These are phyloP conservation scores for Leishmania arabica DNA, from an alignment of 208 protist species.

Conservation along the genomic window DNA sequence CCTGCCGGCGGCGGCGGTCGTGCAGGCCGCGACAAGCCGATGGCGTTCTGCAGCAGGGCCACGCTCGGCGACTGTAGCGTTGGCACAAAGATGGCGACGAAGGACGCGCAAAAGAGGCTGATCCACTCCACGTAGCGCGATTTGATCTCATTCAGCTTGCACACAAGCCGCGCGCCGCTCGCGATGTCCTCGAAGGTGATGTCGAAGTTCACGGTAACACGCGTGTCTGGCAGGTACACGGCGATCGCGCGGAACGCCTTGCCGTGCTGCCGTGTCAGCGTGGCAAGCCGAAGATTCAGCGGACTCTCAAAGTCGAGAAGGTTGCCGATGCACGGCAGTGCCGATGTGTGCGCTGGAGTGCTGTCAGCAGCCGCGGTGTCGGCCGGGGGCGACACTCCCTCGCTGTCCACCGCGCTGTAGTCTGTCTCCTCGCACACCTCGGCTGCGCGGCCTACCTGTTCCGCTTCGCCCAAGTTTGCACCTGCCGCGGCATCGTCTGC, in stretches of 20 bases:
- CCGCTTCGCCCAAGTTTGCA: conserved; percentile 31
- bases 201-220: conserved; percentile 65
- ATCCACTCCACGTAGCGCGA: conserved; percentile 78
- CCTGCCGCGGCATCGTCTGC: not conserved
- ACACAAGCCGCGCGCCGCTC: conserved; percentile 63
- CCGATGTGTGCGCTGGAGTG: not conserved
- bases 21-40: conserved; percentile 39
- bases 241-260: conserved; percentile 86
- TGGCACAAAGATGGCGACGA: conserved; percentile 81
- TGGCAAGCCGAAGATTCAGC: conserved; percentile 87
- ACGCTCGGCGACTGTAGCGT: conserved; percentile 78
- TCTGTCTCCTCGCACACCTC: conserved; percentile 41
- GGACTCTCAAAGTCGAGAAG: conserved; percentile 80
- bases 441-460: conserved; percentile 47
- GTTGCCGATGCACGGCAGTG: conserved; percentile 32
- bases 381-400: not conserved
- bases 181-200: conserved; percentile 87
- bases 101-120: conserved; percentile 73
- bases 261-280: conserved; percentile 77
- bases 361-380: not conserved
- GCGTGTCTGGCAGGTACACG: conserved; percentile 60
- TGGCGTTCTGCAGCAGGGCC: conserved; percentile 71
- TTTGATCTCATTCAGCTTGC: conserved; percentile 67
- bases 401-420: not conserved
- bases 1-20: conserved; percentile 37